Evolutionary conservation across 106 monocot genomes (phyloP), one percentile per base, ranked within the genome.

Genomic region (Ottelia alismoides): DNA sequence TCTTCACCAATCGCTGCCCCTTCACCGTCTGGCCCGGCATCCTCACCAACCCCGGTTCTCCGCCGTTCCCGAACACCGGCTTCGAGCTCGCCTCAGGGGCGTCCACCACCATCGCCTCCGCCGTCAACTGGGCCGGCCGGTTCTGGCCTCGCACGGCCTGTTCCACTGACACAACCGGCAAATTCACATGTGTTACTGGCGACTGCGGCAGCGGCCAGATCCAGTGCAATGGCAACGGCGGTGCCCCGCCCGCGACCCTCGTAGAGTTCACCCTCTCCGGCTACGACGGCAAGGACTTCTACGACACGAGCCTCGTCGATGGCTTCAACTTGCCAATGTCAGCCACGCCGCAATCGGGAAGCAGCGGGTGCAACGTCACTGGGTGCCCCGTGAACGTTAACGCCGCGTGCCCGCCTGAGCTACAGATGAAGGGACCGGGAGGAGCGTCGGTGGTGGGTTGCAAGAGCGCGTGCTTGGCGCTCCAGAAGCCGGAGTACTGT

Each of bases 391-490:
- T 21, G 30, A 52, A 63, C 6, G 18, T 63, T 6, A 51, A 35
- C 31, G 6, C 1, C 31, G 22, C 1, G 30, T 63, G 63, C 31
- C 63, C 63, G 22, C 12, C 51, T 0, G 63, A 51, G 35, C 52
- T 63, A 35, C 25, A 22, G 52, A 25, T 52, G 60, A 29, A 7
- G 46, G 14, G 22, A 17, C 3, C 0, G 2, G 63, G 23, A 30
- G 22, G 32, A n/a, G n/a, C n/a, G n/a, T n/a, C n/a, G 30, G 63
- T 43, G 56, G 18, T 57, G 9, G 74, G 56, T 28, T 74, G 74
- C 52, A 28, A 30, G 52, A 74, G 74, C 48, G 74, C 74, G 18
- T 74, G 74, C 30, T 62, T 47, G 17, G 74, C 74, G 28, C 67
- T 74, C 30, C 67, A 56, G 24, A 55, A 25, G 49, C 56, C 66